Base-by-base conservation (phyloP, 495 filamentous ascomycete genomes). In the Talaromyces adpressus region DNA sequence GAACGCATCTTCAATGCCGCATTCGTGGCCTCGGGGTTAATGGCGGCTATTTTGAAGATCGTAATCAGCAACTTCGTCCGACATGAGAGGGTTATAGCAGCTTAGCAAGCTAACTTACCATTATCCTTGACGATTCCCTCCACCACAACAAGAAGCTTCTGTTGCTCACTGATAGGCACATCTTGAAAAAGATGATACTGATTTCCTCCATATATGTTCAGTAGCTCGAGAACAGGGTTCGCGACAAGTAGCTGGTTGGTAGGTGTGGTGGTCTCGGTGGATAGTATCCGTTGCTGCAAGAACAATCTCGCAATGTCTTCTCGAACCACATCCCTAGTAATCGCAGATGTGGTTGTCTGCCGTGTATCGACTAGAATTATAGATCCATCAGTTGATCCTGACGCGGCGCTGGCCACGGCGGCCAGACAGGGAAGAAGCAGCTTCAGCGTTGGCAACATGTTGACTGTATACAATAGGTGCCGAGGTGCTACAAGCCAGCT, bases 121-220 rank as follows among this genome's bases (percentile, higher is more conserved):
- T 20, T 52, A 62, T 53, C 60, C n/a, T 62, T 53, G 6, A 32
- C 27, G 8, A 62, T 30, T 8, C 60, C 60, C 25, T 62, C 60
- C 22, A 62, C 45, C 25, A 62, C 45, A 0, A 62, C 25, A 32
- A 62, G 22, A 8, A 62, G 60, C 18, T 52, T 62, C 29, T 62
- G 60, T 18, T 62, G 60, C 9, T 49, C 41, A 4, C 29, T 53
- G 6, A 23, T 3, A 22, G 25, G 23, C n/a, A 32, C 22, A 11
- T 62, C 60, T 20, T 23, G 39, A n/a, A 81, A 77, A 12, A 81
- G 66, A 6, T 58, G 61, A 57, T 66, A 67, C 61, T 66, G 70
- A 32, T 61, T 27, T 29, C 73, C 75, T 36, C 78, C 78, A 68
- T 68, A 79, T 14, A 63, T 63, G 64, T 79, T 81, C 41, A 84